Evolutionary conservation across 768 basidiomycete species (phyloP), one percentile per base, ranked within the genome.

Genomic region (Serendipita vermifera): DNA sequence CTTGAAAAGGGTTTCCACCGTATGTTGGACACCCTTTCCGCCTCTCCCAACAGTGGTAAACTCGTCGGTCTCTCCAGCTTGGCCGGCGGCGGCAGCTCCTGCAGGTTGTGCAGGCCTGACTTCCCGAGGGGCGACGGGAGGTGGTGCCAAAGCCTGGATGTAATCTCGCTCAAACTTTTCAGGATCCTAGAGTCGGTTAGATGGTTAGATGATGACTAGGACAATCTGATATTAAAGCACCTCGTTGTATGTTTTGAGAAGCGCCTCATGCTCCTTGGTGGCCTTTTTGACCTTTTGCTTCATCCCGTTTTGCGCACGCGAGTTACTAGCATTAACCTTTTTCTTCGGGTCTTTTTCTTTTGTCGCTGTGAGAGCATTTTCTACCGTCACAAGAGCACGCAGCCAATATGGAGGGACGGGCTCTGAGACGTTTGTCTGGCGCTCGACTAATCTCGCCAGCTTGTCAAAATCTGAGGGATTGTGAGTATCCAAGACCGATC

Each of bases 271-370:
- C 67, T 98, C 96, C 69, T 92, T 94, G 56, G 75, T 63, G 7
- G 85, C 77, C 73, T 93, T 98, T 73, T 87, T 93, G 56, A 97
- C 77, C 69, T 93, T 96, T 71, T 98, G 94, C 72, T 93, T 97
- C 83, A 97, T 86, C n/a, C 87, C 86, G 54, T 90, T 97, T 61
- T 98, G 77, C 2, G 92, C 90, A 64, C 88, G 92, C 36, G 91
- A 87, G 64, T 93, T 93, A 59, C 78, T 84, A 1, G 90, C 86
- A 62, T 92, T 94, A 84, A 93, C 89, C 72, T 96, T 97, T 72
- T 97, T 96, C 72, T 87, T 87, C 7, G 89, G 82, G 58, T 85
- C 83, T 69, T 93, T 94, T 69, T 96, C 92, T 67, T 87, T 87
- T 7, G 82, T 73, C 38, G 87, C 70, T 4, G 89, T 81, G 62